Base-by-base conservation (phyloP, 495 filamentous ascomycete species). In the Talaromyces adpressus region DNA sequence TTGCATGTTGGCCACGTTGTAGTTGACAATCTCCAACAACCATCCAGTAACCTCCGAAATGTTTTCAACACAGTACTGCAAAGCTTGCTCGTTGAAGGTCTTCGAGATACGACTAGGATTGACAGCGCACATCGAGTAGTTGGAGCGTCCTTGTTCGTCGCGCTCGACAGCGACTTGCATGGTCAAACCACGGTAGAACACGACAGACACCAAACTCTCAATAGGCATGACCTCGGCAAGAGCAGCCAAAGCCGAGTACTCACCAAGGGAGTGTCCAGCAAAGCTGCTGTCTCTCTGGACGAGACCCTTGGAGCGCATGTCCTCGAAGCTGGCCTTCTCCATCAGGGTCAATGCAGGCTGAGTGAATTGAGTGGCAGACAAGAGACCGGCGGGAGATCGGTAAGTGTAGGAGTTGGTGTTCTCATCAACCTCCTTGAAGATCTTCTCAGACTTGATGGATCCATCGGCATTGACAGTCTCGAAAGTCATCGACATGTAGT, bases 401-500 rank as follows among this genome's bases (percentile, higher is more conserved):
- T 98, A 98, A 14, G 94, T 97, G 81, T 98, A 98, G 0, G 91
- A 97, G 2, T 89, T 88, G 0, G 94, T 97, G 70, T 81, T 87
- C 75, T 97, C 93, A 67, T 89, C 82, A 62, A 98, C 90, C 67
- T 94, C 92, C 79, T 98, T 98, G 87, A 98, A 98, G 71, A 98
- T 98, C 79, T 94, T 96, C 80, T 98, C 94, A 1, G 95, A 97
- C 76, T 97, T 97, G 77, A 93, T 89, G 5, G 85, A 84, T 8
- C 94, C 94, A 70, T 99, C 94, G 6, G 90, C 80, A 53, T 88
- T 88, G 39, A 99, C 91, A 5, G 92, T 91, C 79, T 99, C 95
- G 77, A 98, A 98, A 63, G 95, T 97, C 94, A 99, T 99, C 30
- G 93, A 87, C 92, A 98, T 98, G 82, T 99, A 99, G 75, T 98